These are phyloP conservation scores for Thraustochytrium striatum DNA, from an alignment of 352 stramenopile genomes.

Conservation along the genomic window DNA sequence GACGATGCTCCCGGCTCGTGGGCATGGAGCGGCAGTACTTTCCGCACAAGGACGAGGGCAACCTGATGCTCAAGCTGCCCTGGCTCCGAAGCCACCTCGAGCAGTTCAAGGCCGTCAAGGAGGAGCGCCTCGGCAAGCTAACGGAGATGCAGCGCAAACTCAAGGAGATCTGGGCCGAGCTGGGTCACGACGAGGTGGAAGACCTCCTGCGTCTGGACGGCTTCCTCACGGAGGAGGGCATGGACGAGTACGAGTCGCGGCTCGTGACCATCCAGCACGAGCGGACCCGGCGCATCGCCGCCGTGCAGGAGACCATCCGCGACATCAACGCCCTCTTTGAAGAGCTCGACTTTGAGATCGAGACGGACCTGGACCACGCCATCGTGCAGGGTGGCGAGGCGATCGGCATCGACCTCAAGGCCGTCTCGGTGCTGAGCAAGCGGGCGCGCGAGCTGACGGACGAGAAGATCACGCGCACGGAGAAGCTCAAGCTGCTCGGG, in stretches of 20 bases:
- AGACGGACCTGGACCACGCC: conserved; percentile 31
- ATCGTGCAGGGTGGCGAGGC: conserved; percentile 38
- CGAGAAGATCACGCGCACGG: conserved; percentile 38
- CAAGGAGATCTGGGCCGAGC: conserved; percentile 19
- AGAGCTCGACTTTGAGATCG: conserved; percentile 31
- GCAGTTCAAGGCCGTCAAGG: conserved; percentile 14
- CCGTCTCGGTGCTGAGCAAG: conserved; percentile 11
- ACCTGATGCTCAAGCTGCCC: conserved; percentile 41
- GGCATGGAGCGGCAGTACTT: conserved; percentile 39
- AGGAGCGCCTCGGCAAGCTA: conserved; percentile 37
- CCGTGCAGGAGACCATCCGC: conserved; percentile 38
- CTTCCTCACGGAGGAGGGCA: conserved; percentile 17
- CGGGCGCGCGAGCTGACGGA: conserved; percentile 39
- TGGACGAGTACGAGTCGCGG: conserved; percentile 31
- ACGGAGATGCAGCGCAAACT: conserved; percentile 19
- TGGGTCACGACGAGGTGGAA: background rate
- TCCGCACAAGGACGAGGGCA: conserved; percentile 21
- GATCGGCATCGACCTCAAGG: conserved; percentile 37
- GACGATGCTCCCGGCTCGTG: background rate
- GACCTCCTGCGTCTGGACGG: background rate
- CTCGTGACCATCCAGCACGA: conserved; percentile 11
- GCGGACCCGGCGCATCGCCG: conserved; percentile 20
- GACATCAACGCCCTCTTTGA: conserved; percentile 44
- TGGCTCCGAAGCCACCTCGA: conserved; percentile 38
- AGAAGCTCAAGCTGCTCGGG: conserved; percentile 44